Evolutionary conservation across 345 rosid genomes (phyloP), one percentile per base, ranked within the genome.

Genomic region (Eucalyptus viminalis): DNA sequence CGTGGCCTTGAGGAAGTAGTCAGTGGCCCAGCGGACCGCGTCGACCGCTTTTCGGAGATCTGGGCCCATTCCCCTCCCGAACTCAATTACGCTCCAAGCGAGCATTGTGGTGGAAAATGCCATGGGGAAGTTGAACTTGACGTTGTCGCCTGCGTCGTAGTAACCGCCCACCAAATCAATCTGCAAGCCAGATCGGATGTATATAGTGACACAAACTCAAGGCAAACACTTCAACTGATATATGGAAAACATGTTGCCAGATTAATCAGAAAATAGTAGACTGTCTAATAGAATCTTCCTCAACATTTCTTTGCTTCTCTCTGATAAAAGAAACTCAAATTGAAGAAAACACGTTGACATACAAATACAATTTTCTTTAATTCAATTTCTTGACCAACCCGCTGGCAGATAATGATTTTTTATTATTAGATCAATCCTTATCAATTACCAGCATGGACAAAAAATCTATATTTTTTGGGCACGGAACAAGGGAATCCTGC

Each of bases 71-170:
- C 91, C 90, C 60, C 62, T 87, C 83, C 97, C 94, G 65, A 95
- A 97, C 87, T 97, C 99, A 19, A 93, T 86, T 12, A 94, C 90
- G 45, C 98, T 94, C 98, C 99, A 97, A 9, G 99, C 92, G 88
- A 97, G 89, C 96, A 94, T 92, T 34, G 99, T 97, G 21, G 93
- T 92, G 11, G 99, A 92, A 91, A 94, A 97, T 80, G 99, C 98
- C 99, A 97, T 97, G 6, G 98, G 99, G 62, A 97, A 94, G 22
- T 94, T 97, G 92, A 97, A 97, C 88, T 97, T 97, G 54, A 97
- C 90, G 43, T 97, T 97, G 92, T 97, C 99, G 4, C 99, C 99
- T 6, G 99, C 99, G n/a, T 97, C 99, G 47, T 97, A 96, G 92
- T 97, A 97, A 54, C 99, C 99, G 31, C 99, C 99, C 2, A 92